These are phyloP conservation scores for Clavulina sp. DNA, from an alignment of 768 basidiomycete genomes.

Conservation along the genomic window DNA sequence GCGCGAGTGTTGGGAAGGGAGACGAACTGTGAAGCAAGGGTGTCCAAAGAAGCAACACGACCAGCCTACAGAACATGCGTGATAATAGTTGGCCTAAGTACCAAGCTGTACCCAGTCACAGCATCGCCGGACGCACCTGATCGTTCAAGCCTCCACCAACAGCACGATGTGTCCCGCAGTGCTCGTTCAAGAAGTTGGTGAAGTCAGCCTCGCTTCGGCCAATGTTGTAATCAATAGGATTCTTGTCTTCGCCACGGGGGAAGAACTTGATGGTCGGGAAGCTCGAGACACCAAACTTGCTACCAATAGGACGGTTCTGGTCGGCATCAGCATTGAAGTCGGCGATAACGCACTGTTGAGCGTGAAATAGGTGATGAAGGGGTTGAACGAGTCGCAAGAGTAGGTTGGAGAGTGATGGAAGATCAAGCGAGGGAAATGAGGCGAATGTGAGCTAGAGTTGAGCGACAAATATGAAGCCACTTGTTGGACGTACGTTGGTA, in stretches of 20 bases:
- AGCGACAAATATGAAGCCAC: neutral
- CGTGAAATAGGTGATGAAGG: neutral
- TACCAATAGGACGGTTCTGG: constrained; percentile 52
- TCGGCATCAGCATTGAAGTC: constrained; percentile 82
- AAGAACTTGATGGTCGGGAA: constrained; percentile 97
- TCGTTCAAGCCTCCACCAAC: constrained; percentile 68
- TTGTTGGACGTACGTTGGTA: constrained; percentile 25
- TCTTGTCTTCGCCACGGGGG: constrained; percentile 41
- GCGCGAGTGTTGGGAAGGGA: constrained; percentile 37
- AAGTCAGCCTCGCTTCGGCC: constrained; percentile 61
- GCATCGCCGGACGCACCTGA: constrained; percentile 12
- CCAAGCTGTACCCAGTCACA: neutral
- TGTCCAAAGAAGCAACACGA: constrained; percentile 58
- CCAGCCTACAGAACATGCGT: constrained; percentile 42
- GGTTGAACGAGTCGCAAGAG: constrained; percentile 10
- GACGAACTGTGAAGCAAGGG: constrained; percentile 60
- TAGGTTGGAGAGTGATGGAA: neutral
- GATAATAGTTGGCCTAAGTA: constrained; percentile 3
- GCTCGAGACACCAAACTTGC: constrained; percentile 51
- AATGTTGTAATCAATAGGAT: constrained; percentile 48
- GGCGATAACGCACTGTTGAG: constrained; percentile 61
- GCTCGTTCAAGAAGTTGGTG: constrained; percentile 62
- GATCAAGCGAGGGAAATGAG: neutral
- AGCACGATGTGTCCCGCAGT: constrained; percentile 71
- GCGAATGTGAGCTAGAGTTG: neutral